phyloP scores from a whole-genome alignment of 257 asterid genomes.

The Ilex aquifolium region DNA sequence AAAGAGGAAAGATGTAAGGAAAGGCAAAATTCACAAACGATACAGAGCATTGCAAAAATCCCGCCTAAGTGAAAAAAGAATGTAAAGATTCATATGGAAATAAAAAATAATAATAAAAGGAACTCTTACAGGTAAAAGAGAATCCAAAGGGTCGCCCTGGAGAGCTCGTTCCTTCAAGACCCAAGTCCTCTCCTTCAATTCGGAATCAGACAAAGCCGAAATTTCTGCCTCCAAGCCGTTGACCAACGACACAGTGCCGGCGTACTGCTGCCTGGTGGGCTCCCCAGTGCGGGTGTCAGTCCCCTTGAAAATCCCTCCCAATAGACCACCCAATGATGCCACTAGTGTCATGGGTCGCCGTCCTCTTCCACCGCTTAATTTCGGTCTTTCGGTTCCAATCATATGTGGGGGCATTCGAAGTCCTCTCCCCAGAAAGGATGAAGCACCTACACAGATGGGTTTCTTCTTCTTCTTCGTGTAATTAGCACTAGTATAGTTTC shows the following conservation, averaged over 20 bases:
- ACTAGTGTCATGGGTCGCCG: constrained; percentile 19
- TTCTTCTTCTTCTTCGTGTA: too few relatives aligned
- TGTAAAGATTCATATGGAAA: too few relatives aligned
- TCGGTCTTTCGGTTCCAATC: constrained; percentile 11
- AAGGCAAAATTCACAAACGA: background rate
- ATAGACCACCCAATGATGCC: constrained; percentile 80
- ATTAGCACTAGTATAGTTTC: too few relatives aligned
- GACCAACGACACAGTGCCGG: constrained; percentile 50
- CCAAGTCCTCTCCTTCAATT: constrained; percentile 67
- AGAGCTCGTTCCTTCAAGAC: constrained; percentile 60
- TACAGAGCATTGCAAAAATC: background rate
- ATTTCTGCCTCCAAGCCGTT: constrained; percentile 65
- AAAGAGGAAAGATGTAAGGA: background rate
- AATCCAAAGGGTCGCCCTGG: constrained; percentile 66
- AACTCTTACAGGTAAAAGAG: constrained; percentile 74
- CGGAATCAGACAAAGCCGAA: constrained; percentile 73
- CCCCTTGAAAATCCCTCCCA: constrained; percentile 77
- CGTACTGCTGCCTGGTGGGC: constrained; percentile 63
- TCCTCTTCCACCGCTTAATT: constrained; percentile 14
- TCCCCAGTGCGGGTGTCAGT: constrained; percentile 61
- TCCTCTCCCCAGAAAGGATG: background rate
- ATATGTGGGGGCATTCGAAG: constrained; percentile 1
- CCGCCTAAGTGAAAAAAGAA: background rate
- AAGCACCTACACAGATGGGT: background rate
- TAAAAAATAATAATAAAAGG: background rate